A percentile compares a stretch with the other conserved stretches of the same genome.
These are phyloP conservation scores for Globisporangium acanthophoron DNA, from an alignment of 352 stramenopile genomes.

Conservation along the genomic window DNA sequence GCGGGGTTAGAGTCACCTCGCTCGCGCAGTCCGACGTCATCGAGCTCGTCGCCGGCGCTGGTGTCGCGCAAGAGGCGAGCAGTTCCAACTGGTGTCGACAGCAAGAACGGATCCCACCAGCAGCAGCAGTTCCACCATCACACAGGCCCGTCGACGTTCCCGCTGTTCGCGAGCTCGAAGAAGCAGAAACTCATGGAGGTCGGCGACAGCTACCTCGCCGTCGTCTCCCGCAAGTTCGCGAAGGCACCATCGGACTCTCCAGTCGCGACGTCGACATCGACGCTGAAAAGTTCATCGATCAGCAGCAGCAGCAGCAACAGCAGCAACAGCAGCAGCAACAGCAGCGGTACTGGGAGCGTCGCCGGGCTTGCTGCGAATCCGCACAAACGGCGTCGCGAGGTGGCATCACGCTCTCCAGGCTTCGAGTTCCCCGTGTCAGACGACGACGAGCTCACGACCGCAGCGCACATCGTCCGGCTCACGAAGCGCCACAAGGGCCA, in stretches of 20 bases:
- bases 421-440: slow-evolving; percentile 35
- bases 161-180: slow-evolving; percentile 40
- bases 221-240: slow-evolving; percentile 28
- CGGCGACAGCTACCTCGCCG: slow-evolving; percentile 27
- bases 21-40: slow-evolving; percentile 9
- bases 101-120: slow-evolving; percentile 1
- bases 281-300: neutral
- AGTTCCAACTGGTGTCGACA: slow-evolving; percentile 5
- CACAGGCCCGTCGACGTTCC: slow-evolving; percentile 6
- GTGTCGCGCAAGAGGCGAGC: slow-evolving; percentile 18
- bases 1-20: slow-evolving; percentile 9
- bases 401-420: slow-evolving; percentile 13
- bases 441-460: slow-evolving; percentile 19
- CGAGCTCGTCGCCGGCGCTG: slow-evolving; percentile 10
- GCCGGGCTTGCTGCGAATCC: slow-evolving; percentile 13
- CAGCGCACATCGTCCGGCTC: slow-evolving; percentile 22
- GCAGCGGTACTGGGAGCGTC: slow-evolving; percentile 3
- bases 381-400: slow-evolving; percentile 37
- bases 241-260: neutral
- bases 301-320: slow-evolving; percentile 1
- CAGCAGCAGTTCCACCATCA: slow-evolving; percentile 1
- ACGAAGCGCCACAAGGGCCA: slow-evolving; percentile 47
- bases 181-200: slow-evolving; percentile 51
- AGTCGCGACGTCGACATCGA: neutral
- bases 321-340: slow-evolving; percentile 1